Conservation (phyloP, 1,284 basidiomycete species). For the Mycosarcoma maydis region DNA sequence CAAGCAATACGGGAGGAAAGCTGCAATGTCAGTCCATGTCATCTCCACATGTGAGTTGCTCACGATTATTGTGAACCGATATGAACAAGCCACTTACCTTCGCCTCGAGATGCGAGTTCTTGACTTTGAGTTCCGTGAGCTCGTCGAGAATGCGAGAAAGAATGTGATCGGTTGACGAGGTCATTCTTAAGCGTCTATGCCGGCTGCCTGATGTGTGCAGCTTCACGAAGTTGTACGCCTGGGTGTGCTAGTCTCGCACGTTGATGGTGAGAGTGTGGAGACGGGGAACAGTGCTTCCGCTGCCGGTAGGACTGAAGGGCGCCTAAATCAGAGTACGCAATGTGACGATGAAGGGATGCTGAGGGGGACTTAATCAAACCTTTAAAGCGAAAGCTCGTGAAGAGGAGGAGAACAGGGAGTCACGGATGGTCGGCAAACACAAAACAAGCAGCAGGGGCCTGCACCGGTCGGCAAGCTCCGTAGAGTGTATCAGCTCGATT, state of each 20-base stretch:
- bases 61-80: no score
- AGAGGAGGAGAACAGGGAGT: background rate
- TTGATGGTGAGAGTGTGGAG: background rate
- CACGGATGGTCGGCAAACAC: conserved; percentile 11
- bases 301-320: no score
- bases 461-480: background rate
- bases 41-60: no score
- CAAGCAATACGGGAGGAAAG: no score
- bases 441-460: background rate
- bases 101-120: conserved; percentile 57
- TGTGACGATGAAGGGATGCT: background rate
- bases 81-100: conserved; percentile 51
- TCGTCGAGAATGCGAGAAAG: conserved; percentile 54
- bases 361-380: background rate
- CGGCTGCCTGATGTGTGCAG: background rate
- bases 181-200: conserved; percentile 10
- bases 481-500: no score
- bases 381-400: background rate
- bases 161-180: conserved; percentile 37
- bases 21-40: no score
- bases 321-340: background rate
- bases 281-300: background rate
- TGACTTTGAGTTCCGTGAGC: conserved; percentile 56
- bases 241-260: no score
- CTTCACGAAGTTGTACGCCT: no score